Base-by-base conservation (phyloP, 495 filamentous ascomycete species). In the Hyaloscypha variabilis region DNA sequence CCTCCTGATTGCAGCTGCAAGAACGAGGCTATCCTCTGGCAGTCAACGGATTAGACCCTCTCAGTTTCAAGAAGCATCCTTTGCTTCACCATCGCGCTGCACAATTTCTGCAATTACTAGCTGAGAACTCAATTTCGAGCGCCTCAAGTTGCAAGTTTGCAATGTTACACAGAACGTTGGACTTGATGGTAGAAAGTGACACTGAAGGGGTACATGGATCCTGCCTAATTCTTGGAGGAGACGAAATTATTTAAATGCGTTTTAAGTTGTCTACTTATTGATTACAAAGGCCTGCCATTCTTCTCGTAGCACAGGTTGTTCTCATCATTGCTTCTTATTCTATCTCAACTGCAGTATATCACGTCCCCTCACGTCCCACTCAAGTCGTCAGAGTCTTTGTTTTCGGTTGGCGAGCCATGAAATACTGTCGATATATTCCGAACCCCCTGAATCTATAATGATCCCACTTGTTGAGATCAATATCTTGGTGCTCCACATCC, bases 401-500 rank as follows among this genome's bases (percentile, higher is more conserved):
- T 42, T 17, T 46, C 19, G 39, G 17, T 46, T 46, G 39, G 8
- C 39, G 39, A 8, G 42, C 14, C 30, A 59, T 42, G 17, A n/a
- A 31, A 42, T 39, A 24, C 21, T 13, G 19, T 28, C 65, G 58
- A 55, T 63, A 67, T 1, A 67, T 36, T 10, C 65, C 65, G 30
- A 36, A 62, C 2, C 65, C 58, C 29, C 49, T 46, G 17, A 29
- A 62, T 26, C 36, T 59, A 42, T 57, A 34, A 39, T 58, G 55
- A 39, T 58, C 59, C 58, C 58, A 67, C 24, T 49, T 34, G 3
- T 52, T 63, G 23, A 67, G 24, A 63, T 67, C 65, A 46, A 58
- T 24, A 52, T 67, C 65, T 1, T 26, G 19, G 21, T 67, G 30
- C 30, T 36, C 36, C 6, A 28, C 53, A 31, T 67, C 59, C 36